Conservation (phyloP, 2,329 filamentous ascomycete genomes). For the Trichoderma brevicompactum region DNA sequence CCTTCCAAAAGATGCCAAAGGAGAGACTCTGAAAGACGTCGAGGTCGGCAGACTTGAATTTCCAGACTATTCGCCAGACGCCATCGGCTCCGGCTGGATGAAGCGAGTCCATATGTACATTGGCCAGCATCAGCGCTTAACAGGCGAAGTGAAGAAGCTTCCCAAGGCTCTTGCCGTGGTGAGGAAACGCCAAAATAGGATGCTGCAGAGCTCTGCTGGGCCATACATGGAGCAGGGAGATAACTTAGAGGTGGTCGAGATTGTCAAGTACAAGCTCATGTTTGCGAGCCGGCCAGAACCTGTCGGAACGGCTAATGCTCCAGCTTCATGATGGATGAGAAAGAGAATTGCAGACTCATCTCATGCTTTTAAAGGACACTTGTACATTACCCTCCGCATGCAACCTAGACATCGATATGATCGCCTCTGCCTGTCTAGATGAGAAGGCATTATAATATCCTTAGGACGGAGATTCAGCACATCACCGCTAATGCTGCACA, state of each 20-base stretch:
- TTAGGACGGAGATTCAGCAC: too few relatives aligned
- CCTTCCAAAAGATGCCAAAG: constrained; percentile 56
- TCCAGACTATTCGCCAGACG: constrained; percentile 65
- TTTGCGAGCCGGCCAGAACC: constrained; percentile 87
- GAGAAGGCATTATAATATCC: too few relatives aligned
- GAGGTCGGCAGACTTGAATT: constrained; percentile 76
- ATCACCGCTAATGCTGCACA: too few relatives aligned
- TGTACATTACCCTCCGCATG: background rate
- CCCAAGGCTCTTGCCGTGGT: constrained; percentile 79
- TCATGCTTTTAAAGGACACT: background rate
- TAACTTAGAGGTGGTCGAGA: constrained; percentile 81
- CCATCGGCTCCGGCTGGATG: constrained; percentile 74
- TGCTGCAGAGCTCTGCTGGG: constrained; percentile 52
- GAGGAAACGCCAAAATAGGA: constrained; percentile 54
- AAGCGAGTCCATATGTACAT: constrained; percentile 87
- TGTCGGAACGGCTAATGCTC: constrained; percentile 58
- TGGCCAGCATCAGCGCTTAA: constrained; percentile 84
- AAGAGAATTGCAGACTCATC: too few relatives aligned
- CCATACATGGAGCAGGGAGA: constrained; percentile 42
- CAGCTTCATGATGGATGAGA: constrained; percentile 10
- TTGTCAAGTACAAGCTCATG: constrained; percentile 83
- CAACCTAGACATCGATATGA: too few relatives aligned
- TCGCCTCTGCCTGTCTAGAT: too few relatives aligned
- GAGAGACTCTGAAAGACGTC: constrained; percentile 38
- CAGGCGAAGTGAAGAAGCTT: constrained; percentile 88